phyloP scores from a whole-genome alignment of 2,329 filamentous ascomycete species.

The Xylariaceae sp. region DNA sequence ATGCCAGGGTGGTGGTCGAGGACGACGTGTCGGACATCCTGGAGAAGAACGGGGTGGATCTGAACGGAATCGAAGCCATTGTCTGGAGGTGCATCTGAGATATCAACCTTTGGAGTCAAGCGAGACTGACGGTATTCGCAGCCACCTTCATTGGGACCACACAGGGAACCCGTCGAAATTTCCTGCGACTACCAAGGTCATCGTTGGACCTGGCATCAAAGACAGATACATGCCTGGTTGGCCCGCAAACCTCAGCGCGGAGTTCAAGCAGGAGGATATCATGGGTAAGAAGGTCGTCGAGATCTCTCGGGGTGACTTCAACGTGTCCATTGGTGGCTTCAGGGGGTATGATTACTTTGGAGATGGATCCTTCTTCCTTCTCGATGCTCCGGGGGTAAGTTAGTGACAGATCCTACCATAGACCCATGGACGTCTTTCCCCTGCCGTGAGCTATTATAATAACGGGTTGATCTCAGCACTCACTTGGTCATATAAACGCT shows the following conservation, averaged over 20 bases:
- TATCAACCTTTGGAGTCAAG: neutral
- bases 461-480: neutral
- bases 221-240: conserved; percentile 1
- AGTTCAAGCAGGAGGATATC: neutral
- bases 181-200: conserved; percentile 3
- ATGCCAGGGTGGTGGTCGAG: neutral
- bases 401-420: neutral
- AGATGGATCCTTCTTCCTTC: conserved; percentile 4
- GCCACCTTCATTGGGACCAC: conserved; percentile 4
- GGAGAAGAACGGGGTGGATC: neutral
- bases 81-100: conserved; percentile 1
- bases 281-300: conserved; percentile 2
- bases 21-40: conserved; percentile 2
- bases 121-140: neutral
- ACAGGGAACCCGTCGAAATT: conserved; percentile 2
- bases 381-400: conserved; percentile 1
- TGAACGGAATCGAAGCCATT: conserved; percentile 1
- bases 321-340: neutral
- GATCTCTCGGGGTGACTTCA: neutral
- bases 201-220: conserved; percentile 5
- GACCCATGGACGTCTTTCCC: neutral
- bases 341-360: conserved; percentile 2
- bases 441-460: neutral
- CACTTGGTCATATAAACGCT: conserved; percentile 2
- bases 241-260: neutral